A percentile compares a stretch with the other conserved stretches of the same genome.
Conservation (phyloP, 306 rosid genomes). For the Bauhinia variegata region DNA sequence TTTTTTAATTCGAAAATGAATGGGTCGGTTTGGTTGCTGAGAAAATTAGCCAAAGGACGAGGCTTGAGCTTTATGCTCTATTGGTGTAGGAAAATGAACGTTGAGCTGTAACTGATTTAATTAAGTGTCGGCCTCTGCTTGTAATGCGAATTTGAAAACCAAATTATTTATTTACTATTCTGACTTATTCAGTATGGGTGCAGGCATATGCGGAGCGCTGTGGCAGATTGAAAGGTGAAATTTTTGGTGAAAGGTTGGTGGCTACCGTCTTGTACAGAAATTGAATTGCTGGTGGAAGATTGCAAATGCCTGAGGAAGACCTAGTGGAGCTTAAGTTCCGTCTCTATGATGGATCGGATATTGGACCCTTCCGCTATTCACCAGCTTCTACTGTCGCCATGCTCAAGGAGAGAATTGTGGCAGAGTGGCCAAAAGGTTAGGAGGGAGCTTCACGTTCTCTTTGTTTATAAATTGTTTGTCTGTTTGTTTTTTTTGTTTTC, state of each 20-base stretch:
- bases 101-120: slow-evolving; percentile 6
- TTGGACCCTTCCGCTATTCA: slow-evolving; percentile 81
- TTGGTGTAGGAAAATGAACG: slow-evolving; percentile 5
- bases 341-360: slow-evolving; percentile 85
- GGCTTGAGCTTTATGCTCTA: background rate
- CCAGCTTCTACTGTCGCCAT: slow-evolving; percentile 71
- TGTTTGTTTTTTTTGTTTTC: too few relatives aligned
- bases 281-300: slow-evolving; percentile 11
- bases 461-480: background rate
- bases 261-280: slow-evolving; percentile 1
- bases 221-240: slow-evolving; percentile 3
- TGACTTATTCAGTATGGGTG: slow-evolving; percentile 1
- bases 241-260: background rate
- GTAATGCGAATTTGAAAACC: background rate
- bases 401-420: slow-evolving; percentile 77
- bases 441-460: slow-evolving; percentile 1
- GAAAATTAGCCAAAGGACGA: slow-evolving; percentile 13
- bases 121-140: slow-evolving; percentile 1
- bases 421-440: slow-evolving; percentile 93
- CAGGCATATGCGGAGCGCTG: slow-evolving; percentile 9
- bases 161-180: background rate
- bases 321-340: slow-evolving; percentile 86
- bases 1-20: background rate
- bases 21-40: slow-evolving; percentile 11
- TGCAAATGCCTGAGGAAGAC: slow-evolving; percentile 88